Evolutionary conservation across 352 stramenopile genomes (phyloP), one percentile per base, ranked within the genome.

Genomic region (Thalassiosira sp.): DNA sequence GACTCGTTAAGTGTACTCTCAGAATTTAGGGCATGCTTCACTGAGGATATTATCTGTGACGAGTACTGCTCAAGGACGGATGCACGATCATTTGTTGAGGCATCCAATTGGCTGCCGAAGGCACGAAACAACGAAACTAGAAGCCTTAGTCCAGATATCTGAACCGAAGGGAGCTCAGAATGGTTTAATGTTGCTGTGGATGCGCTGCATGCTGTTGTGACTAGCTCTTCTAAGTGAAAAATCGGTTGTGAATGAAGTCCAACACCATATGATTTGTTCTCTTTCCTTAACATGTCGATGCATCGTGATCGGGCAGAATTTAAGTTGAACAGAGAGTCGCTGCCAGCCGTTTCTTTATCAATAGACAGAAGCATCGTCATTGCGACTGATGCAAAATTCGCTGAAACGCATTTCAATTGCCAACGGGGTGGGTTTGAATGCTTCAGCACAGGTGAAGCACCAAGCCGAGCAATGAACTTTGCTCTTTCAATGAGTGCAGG

Each of bases 41-140:
- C 77, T 33, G 78, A 74, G 20, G 88, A 91, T 6, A 85, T 82
- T 16, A 93, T 89, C 40, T 93, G 88, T 16, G 86, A 89, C 22
- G 82, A 85, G 59, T 88, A 91, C 59, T 92, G 82, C n/a, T 87
- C 54, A 16, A 93, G 61, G 10, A 92, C 59, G 46, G 20, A 78
- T 45, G 65, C 69, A 10, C 63, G 69, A 71, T 83, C 68, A 56
- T 88, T 74, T 18, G 86, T 83, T 45, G 86, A 79, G 60, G 82
- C 72, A 48, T 82, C 79, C 65, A 87, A 52, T 57, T 81, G 65
- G 11, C 58, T 27, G 8, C 78, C 77, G 80, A 93, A 91, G 18
- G 58, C 72, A 64, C 66, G 22, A 42, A 90, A 77, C 6, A 93
- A 45, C 13, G 76, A 70, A 25, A 40, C 57, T 22, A 93, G 54